A percentile compares a stretch with the other conserved stretches of the same genome.
phyloP scores from a whole-genome alignment of 192 early-diverging fungal species.

The Podila minutissima region DNA sequence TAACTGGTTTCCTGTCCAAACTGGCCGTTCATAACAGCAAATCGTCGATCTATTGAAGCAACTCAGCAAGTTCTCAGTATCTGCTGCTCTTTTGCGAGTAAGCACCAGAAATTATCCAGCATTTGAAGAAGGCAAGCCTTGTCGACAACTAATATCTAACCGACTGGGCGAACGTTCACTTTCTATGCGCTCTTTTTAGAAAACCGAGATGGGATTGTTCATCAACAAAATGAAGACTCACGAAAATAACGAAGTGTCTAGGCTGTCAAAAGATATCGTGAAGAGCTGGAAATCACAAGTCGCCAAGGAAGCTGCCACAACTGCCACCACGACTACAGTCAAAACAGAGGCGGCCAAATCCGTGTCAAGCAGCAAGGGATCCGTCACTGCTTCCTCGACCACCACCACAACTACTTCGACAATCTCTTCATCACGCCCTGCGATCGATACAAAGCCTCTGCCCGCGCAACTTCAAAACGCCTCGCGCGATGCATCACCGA shows the following conservation, averaged over 20 bases:
- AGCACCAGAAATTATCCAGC: not conserved
- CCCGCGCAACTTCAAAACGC: slow-evolving; percentile 14
- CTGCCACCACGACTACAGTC: slow-evolving; percentile 12
- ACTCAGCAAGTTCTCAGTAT: slow-evolving; percentile 57
- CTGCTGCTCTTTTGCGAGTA: slow-evolving; percentile 67
- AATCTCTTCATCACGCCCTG: slow-evolving; percentile 11
- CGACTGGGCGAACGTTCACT: not conserved
- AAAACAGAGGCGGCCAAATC: slow-evolving; percentile 12
- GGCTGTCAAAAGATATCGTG: slow-evolving; percentile 74
- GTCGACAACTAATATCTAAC: not conserved
- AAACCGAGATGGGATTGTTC: slow-evolving; percentile 82
- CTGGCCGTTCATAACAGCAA: slow-evolving; percentile 36
- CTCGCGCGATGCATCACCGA: slow-evolving; percentile 25
- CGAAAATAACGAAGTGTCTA: slow-evolving; percentile 64
- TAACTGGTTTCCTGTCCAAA: not conserved
- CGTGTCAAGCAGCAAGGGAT: slow-evolving; percentile 10
- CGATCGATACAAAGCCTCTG: slow-evolving; percentile 30
- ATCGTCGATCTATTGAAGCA: slow-evolving; percentile 56
- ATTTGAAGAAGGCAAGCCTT: too few species aligned
- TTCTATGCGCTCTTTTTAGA: slow-evolving; percentile 47
- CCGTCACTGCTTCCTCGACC: slow-evolving; percentile 6
- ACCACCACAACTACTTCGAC: not conserved
- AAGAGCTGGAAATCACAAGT: slow-evolving; percentile 88
- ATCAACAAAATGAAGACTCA: slow-evolving; percentile 80
- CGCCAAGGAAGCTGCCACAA: slow-evolving; percentile 26